Percentiles rank a stretch among this genome's conserved stretches.
phyloP scores from a whole-genome alignment of 495 filamentous ascomycete species.

The Cercophora newfieldiana region DNA sequence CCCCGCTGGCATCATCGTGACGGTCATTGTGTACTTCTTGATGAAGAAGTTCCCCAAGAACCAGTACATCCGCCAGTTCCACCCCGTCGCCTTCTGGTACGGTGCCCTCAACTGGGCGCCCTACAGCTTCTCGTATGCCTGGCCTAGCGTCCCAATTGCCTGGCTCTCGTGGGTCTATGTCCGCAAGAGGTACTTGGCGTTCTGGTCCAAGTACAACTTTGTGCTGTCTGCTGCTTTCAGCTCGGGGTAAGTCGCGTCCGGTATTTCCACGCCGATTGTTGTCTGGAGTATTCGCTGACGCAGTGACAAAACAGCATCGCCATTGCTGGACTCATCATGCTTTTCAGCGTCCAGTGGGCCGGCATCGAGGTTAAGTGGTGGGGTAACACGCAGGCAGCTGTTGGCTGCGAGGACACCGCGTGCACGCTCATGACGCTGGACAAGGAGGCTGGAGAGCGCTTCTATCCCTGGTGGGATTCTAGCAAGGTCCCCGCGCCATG shows the following conservation, averaged over 20 bases:
- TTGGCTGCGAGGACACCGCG: conserved; percentile 35
- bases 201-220: conserved; percentile 52
- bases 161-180: conserved; percentile 40
- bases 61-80: conserved; percentile 36
- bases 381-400: conserved; percentile 35
- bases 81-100: conserved; percentile 42
- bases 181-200: conserved; percentile 34
- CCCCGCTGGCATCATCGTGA: conserved; percentile 38
- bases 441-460: conserved; percentile 39
- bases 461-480: conserved; percentile 20
- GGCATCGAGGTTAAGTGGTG: conserved; percentile 39
- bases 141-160: conserved; percentile 43
- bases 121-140: conserved; percentile 40
- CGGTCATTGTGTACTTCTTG: conserved; percentile 32
- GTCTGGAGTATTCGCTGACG: background rate
- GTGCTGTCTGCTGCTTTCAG: conserved; percentile 42
- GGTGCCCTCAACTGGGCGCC: conserved; percentile 40
- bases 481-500: conserved; percentile 10
- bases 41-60: conserved; percentile 33
- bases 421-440: conserved; percentile 31
- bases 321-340: conserved; percentile 40
- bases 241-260: conserved; percentile 19
- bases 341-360: conserved; percentile 40
- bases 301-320: conserved; percentile 30
- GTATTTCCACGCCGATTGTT: background rate